Base-by-base conservation (phyloP, 192 early-diverging fungal genomes). In the Glomus cerebriforme region DNA sequence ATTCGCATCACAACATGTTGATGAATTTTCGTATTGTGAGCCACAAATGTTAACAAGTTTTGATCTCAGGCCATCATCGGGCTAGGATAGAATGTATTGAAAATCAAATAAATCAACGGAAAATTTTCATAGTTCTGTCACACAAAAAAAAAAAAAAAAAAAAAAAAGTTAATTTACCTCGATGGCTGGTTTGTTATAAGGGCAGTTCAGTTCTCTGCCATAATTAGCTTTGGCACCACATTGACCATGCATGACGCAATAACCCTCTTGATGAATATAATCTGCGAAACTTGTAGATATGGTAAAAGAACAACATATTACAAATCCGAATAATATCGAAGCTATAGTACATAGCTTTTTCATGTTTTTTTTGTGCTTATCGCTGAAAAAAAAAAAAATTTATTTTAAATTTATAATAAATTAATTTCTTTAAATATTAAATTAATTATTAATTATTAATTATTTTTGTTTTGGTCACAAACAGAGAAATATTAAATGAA, bases 161-260 rank as follows among this genome's bases (percentile, higher is more conserved):
- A 3, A 37, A 45, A 32, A 32, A 19, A 60, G 65, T 15, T 32
- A 7, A 39, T 58, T 32, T 83, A 86, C 83, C 83, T 81, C 79
- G 2, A 81, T 29, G 2, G 91, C 88, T n/a, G 80, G 78, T 60
- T 76, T 47, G 79, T 90, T 88, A 71, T 82, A 78, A 17, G 85
- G 88, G 64, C 91, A 92, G 37, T 85, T 86, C 22, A 92, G 80
- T 31, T 82, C 78, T 26, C 83, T 82, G 26, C 85, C 81, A 82
- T 85, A 86, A 19, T 80, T 74, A 6, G 67, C 37, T 26, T 84
- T 87, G 13, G 81, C 80, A 24, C 84, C 88, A 73, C 91, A 92
- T 31, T 90, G 84, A 19, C 88, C 88, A 6, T 82, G 82, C 91
- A 92, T 92, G 68, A 86, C 85, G 75, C 91, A 92, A 49, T 83